phyloP scores from a whole-genome alignment of 257 asterid genomes.

The Cordia subcordata region DNA sequence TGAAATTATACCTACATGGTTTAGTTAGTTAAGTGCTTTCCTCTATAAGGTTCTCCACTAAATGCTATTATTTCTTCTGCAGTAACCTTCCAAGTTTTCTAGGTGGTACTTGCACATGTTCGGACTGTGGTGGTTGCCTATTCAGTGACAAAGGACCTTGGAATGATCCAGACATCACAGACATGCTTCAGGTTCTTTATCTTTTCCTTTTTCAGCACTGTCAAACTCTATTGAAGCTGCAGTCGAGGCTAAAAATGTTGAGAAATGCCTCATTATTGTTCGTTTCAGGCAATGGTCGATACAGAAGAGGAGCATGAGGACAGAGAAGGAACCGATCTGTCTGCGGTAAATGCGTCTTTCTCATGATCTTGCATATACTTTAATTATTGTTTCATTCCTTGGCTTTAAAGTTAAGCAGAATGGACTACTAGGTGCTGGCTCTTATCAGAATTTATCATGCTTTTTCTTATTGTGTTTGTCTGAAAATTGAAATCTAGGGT shows the following conservation, averaged over 20 bases:
- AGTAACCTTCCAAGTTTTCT: slow-evolving; percentile 70
- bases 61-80: slow-evolving; percentile 7
- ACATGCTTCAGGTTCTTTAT: slow-evolving; percentile 38
- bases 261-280: background rate
- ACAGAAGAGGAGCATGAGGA: slow-evolving; percentile 26
- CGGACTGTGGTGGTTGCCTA: slow-evolving; percentile 52
- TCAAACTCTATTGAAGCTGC: too few species aligned
- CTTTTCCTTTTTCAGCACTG: background rate
- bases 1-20: background rate
- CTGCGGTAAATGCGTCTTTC: slow-evolving; percentile 15
- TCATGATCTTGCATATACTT: slow-evolving; percentile 5
- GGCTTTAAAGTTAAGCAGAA: too few species aligned
- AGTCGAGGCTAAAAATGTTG: background rate
- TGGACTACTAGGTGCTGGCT: too few species aligned
- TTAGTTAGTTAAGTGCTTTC: background rate
- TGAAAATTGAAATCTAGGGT: too few species aligned
- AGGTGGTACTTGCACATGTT: slow-evolving; percentile 65
- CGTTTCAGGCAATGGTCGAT: slow-evolving; percentile 36
- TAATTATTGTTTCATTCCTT: too few species aligned
- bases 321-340: background rate
- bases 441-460: too few species aligned
- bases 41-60: background rate
- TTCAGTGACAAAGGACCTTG: slow-evolving; percentile 76
- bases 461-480: too few species aligned
- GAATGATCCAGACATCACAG: slow-evolving; percentile 55